A percentile compares a stretch with the other conserved stretches of the same genome.
Evolutionary conservation across 768 basidiomycete genomes (phyloP).

Genomic region (Boletus bicolor): DNA sequence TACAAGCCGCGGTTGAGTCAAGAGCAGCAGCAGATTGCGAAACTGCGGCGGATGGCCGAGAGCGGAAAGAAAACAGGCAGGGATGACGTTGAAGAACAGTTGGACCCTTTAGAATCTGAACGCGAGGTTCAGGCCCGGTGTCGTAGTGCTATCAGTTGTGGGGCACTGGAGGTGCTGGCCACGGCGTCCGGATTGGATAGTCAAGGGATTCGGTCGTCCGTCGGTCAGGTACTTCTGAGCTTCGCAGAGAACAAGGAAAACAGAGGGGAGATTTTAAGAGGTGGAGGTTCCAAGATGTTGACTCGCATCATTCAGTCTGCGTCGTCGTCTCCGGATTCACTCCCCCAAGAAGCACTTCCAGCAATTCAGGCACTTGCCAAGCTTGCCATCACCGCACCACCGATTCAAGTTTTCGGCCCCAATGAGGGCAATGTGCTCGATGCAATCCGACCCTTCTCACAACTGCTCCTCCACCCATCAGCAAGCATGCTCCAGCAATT

Average conservation of each 20-base stretch:
- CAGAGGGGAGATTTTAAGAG: slow-evolving; percentile 71
- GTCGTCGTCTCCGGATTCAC: slow-evolving; percentile 31
- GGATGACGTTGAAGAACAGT: slow-evolving; percentile 27
- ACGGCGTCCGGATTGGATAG: slow-evolving; percentile 62
- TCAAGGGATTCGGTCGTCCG: slow-evolving; percentile 50
- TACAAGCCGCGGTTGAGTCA: slow-evolving; percentile 70
- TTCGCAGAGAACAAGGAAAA: slow-evolving; percentile 77
- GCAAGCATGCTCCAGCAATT: slow-evolving; percentile 81
- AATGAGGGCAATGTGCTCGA: slow-evolving; percentile 74
- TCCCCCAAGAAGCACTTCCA: slow-evolving; percentile 36
- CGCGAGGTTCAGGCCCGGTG: slow-evolving; percentile 61
- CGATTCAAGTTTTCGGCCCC: slow-evolving; percentile 88
- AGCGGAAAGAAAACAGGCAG: slow-evolving; percentile 34
- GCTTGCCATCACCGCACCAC: slow-evolving; percentile 88
- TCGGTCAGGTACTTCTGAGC: slow-evolving; percentile 63
- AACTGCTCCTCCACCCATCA: slow-evolving; percentile 65
- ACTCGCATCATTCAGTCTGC: slow-evolving; percentile 52
- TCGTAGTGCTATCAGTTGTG: slow-evolving; percentile 53
- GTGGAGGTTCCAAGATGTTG: slow-evolving; percentile 73
- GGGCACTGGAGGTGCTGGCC: slow-evolving; percentile 61
- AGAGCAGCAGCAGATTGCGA: slow-evolving; percentile 81
- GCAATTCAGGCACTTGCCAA: slow-evolving; percentile 90
- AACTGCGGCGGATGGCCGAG: slow-evolving; percentile 72
- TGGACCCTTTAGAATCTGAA: slow-evolving; percentile 57
- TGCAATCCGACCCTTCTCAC: slow-evolving; percentile 76